phyloP scores from a whole-genome alignment of 2,329 filamentous ascomycete genomes.

The Ophiostoma tasmaniense region DNA sequence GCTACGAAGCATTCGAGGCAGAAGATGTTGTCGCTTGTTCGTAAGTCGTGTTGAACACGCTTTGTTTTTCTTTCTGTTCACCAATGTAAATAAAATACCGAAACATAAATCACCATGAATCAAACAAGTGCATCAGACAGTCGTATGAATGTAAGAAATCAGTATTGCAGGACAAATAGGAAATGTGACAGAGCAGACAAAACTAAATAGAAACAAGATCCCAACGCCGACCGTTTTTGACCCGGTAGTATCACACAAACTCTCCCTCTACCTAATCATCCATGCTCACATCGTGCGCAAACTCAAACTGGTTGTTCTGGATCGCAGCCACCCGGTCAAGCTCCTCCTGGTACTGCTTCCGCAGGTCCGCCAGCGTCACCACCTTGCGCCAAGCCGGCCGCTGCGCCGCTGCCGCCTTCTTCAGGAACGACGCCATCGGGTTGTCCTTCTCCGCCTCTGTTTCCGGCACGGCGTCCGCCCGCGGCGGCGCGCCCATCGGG shows the following conservation, averaged over 20 bases:
- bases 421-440: conserved; percentile 23
- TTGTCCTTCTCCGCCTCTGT: background rate
- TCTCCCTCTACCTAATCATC: conserved; percentile 32
- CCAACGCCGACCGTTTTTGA: conserved; percentile 8
- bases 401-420: conserved; percentile 19
- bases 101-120: too few species aligned
- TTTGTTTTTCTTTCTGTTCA: background rate
- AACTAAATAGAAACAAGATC: background rate
- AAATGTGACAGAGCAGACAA: background rate
- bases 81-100: too few species aligned
- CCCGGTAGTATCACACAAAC: background rate
- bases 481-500: conserved; percentile 23
- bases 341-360: conserved; percentile 83
- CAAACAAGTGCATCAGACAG: too few species aligned
- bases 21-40: background rate
- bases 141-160: too few species aligned
- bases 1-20: background rate
- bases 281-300: conserved; percentile 49
- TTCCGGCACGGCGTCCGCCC: background rate
- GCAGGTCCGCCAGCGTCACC: conserved; percentile 75
- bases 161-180: background rate
- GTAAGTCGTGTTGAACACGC: background rate
- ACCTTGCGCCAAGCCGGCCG: conserved; percentile 56
- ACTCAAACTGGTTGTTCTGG: conserved; percentile 81
- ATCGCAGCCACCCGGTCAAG: conserved; percentile 82